Percentiles rank a stretch among this genome's conserved stretches.
Conservation (phyloP, 108 stramenopile species). For the Phaeodactylum tricornutum region DNA sequence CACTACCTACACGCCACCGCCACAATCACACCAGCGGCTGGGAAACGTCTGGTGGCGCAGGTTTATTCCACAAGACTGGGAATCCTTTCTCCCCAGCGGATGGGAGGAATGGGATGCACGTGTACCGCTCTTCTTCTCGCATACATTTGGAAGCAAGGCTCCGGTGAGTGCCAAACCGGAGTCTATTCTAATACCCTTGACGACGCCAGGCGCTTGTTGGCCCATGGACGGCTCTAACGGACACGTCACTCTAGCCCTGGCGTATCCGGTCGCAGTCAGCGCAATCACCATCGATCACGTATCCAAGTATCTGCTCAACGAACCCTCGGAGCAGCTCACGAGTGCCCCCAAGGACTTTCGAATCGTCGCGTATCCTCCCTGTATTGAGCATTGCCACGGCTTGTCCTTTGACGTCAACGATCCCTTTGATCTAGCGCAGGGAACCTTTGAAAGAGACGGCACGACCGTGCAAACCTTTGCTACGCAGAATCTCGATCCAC, state of each 20-base stretch:
- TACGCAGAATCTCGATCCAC: no score
- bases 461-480: no score
- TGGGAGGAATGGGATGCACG: no score
- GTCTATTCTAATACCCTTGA: conserved; percentile 25
- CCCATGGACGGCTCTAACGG: conserved; percentile 38
- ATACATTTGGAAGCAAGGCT: no score
- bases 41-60: no score
- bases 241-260: conserved; percentile 38
- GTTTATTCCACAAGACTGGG: no score
- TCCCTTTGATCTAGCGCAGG: conserved; percentile 34
- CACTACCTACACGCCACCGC: no score
- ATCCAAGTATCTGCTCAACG: conserved; percentile 17
- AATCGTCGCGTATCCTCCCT: conserved; percentile 60
- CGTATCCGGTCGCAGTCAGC: conserved; percentile 37
- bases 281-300: conserved; percentile 60
- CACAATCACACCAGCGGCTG: no score
- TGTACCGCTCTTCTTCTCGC: no score
- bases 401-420: conserved; percentile 43
- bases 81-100: no score
- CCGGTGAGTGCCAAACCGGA: no score
- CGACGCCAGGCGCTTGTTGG: conserved; percentile 46
- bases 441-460: conserved; percentile 5
- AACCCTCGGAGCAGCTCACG: conserved; percentile 6
- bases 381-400: conserved; percentile 13
- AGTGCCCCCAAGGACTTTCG: conserved; percentile 49